These are phyloP conservation scores for Passalora sequoiae DNA, from an alignment of 2,329 filamentous ascomycete genomes.

Conservation along the genomic window DNA sequence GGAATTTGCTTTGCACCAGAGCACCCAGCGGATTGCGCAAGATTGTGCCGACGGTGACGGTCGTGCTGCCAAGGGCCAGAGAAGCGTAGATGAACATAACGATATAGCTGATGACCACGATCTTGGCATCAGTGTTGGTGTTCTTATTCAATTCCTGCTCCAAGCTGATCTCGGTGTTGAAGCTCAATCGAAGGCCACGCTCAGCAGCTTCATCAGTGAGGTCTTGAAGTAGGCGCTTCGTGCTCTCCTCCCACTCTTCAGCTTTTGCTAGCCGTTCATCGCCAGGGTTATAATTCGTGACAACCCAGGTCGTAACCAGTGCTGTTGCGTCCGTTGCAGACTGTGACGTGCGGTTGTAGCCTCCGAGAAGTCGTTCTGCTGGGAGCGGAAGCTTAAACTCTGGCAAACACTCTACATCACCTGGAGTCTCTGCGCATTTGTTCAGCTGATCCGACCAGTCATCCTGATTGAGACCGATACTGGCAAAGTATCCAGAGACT, in stretches of 20 bases:
- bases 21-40: conserved; percentile 76
- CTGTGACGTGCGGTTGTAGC: conserved; percentile 57
- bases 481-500: conserved; percentile 77
- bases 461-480: conserved; percentile 47
- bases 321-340: conserved; percentile 67
- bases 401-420: conserved; percentile 60
- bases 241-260: conserved; percentile 81
- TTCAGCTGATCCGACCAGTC: conserved; percentile 69
- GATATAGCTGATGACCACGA: conserved; percentile 91
- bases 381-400: conserved; percentile 85
- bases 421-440: conserved; percentile 69
- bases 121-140: conserved; percentile 96
- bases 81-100: conserved; percentile 99
- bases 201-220: conserved; percentile 73
- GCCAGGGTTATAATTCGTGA: conserved; percentile 77
- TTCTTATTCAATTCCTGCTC: conserved; percentile 97
- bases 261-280: conserved; percentile 65
- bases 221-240: conserved; percentile 68
- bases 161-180: conserved; percentile 90
- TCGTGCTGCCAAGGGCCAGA: conserved; percentile 82
- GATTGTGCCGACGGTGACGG: conserved; percentile 69
- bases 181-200: conserved; percentile 80
- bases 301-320: conserved; percentile 88
- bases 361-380: conserved; percentile 79
- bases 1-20: conserved; percentile 93